Percentiles rank a stretch among this genome's conserved stretches.
phyloP scores from a whole-genome alignment of 2,329 filamentous ascomycete genomes.

The Taxawa tesnikishii region DNA sequence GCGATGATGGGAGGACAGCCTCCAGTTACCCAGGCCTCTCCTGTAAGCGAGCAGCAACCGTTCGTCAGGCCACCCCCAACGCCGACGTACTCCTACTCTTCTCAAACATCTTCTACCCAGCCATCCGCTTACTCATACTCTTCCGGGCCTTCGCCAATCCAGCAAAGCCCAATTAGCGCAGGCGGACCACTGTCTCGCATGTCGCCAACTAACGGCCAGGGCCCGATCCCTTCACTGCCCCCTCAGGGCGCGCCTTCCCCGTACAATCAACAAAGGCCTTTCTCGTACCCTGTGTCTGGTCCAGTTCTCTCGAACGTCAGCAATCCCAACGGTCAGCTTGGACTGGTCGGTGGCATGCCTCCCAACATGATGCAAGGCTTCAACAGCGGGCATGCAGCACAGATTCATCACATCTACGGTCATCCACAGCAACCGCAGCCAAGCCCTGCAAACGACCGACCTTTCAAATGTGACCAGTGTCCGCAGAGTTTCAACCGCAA shows the following conservation, averaged over 20 bases:
- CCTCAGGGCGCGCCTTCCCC: constrained; percentile 36
- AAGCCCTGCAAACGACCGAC: constrained; percentile 57
- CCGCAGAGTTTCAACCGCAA: constrained; percentile 92
- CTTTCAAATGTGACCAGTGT: constrained; percentile 90
- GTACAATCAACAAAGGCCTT: constrained; percentile 35
- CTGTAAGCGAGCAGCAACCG: constrained; percentile 46
- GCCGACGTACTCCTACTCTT: constrained; percentile 48
- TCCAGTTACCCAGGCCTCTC: constrained; percentile 29
- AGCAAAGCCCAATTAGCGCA: constrained; percentile 36
- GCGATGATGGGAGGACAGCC: constrained; percentile 31
- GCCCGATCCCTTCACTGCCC: constrained; percentile 30
- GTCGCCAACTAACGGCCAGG: constrained; percentile 37
- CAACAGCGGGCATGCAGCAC: constrained; percentile 49
- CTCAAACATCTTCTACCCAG: constrained; percentile 40
- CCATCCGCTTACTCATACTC: constrained; percentile 36
- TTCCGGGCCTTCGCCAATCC: constrained; percentile 34
- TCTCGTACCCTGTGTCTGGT: constrained; percentile 49
- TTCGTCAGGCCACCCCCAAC: constrained; percentile 46
- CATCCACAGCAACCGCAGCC: constrained; percentile 39
- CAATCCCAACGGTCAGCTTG: constrained; percentile 59
- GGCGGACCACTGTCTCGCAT: constrained; percentile 35
- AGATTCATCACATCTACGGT: constrained; percentile 50
- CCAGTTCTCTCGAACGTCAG: constrained; percentile 69
- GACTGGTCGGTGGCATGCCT: constrained; percentile 51
- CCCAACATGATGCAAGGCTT: constrained; percentile 44